A percentile compares a stretch with the other conserved stretches of the same genome.
Conservation (phyloP, 2,329 filamentous ascomycete species). For the Aspergillus caelatus region DNA sequence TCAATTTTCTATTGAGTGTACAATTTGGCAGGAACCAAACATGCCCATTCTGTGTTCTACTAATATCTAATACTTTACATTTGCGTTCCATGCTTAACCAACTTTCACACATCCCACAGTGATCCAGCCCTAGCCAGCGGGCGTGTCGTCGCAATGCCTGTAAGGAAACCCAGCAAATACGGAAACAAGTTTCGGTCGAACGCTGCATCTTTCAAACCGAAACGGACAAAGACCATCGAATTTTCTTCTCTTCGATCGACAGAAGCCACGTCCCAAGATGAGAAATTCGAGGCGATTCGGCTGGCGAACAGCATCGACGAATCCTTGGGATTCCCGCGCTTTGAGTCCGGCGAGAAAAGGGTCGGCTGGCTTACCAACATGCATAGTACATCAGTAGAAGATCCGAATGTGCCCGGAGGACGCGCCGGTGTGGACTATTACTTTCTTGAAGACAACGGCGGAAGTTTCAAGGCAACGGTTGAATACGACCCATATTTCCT, state of each 20-base stretch:
- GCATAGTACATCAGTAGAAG: slow-evolving; percentile 83
- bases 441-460: slow-evolving; percentile 87
- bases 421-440: slow-evolving; percentile 93
- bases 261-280: slow-evolving; percentile 88
- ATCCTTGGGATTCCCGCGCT: slow-evolving; percentile 88
- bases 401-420: slow-evolving; percentile 80
- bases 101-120: slow-evolving; percentile 19
- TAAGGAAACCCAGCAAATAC: slow-evolving; percentile 63
- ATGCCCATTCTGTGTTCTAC: slow-evolving; percentile 15
- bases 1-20: slow-evolving; percentile 2
- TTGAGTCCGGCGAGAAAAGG: slow-evolving; percentile 82
- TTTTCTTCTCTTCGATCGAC: slow-evolving; percentile 71
- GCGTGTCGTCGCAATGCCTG: slow-evolving; percentile 46
- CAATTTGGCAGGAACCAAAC: slow-evolving; percentile 9
- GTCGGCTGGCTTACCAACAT: slow-evolving; percentile 96
- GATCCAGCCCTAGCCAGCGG: slow-evolving; percentile 28
- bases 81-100: slow-evolving; percentile 29
- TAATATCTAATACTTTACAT: slow-evolving; percentile 8
- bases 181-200: slow-evolving; percentile 58
- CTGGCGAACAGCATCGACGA: slow-evolving; percentile 91
- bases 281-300: slow-evolving; percentile 83
- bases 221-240: slow-evolving; percentile 75
- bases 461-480: slow-evolving; percentile 92
- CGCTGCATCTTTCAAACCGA: slow-evolving; percentile 49
- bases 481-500: slow-evolving; percentile 98